These are phyloP conservation scores for Dendrocalamus latiflorus DNA, from an alignment of 202 grass and related monocot genomes.

Conservation along the genomic window DNA sequence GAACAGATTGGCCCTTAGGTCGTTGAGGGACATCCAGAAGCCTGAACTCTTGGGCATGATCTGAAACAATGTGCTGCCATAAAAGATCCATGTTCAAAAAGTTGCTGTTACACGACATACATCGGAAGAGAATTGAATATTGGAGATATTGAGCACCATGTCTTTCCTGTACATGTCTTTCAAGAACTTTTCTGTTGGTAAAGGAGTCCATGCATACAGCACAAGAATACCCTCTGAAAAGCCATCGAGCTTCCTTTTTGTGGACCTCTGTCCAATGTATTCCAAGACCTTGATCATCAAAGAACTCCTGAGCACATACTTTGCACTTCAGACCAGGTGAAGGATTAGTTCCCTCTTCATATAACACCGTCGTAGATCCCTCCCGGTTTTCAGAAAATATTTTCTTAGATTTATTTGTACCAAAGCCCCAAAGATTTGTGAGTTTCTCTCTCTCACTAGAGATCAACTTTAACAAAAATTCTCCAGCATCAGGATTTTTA, in stretches of 20 bases:
- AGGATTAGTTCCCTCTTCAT: constrained; percentile 33
- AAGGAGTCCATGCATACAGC: constrained; percentile 86
- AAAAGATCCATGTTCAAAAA: constrained; percentile 80
- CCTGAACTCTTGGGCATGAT: too few relatives aligned
- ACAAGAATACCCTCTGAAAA: constrained; percentile 98
- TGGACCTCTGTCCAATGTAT: constrained; percentile 84
- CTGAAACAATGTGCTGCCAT: too few relatives aligned
- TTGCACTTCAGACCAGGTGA: constrained; percentile 66
- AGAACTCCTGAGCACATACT: constrained; percentile 67
- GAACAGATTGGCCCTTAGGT: too few relatives aligned
- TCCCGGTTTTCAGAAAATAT: constrained; percentile 49
- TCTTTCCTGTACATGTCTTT: constrained; percentile 78
- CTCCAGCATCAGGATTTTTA: constrained; percentile 58
- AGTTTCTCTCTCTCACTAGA: constrained; percentile 88
- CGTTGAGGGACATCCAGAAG: too few relatives aligned
- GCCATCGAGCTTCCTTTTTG: constrained; percentile 84
- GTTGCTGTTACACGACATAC: constrained; percentile 72
- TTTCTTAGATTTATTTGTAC: constrained; percentile 39
- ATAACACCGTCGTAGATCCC: neutral
- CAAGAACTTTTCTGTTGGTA: constrained; percentile 86
- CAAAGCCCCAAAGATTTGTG: constrained; percentile 63
- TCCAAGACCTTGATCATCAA: constrained; percentile 64
- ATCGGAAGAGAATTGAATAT: constrained; percentile 79
- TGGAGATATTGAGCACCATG: constrained; percentile 79
- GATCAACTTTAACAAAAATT: constrained; percentile 80